Conservation (phyloP, 2,329 filamentous ascomycete species). For the Fusarium xylarioides region DNA sequence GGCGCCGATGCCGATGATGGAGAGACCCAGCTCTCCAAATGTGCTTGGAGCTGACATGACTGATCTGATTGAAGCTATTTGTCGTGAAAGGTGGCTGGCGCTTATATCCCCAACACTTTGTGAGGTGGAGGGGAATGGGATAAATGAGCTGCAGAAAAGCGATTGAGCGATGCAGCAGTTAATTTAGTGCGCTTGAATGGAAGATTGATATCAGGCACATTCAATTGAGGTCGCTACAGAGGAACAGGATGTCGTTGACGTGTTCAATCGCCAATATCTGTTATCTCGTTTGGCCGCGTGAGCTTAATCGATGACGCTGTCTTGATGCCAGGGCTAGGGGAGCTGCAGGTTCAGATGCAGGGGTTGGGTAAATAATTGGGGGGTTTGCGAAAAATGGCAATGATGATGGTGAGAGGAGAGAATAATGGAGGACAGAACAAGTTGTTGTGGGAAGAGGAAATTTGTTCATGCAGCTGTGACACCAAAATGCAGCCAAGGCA, state of each 20-base stretch:
- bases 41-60: constrained; percentile 54
- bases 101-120: constrained; percentile 31
- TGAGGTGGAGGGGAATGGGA: constrained; percentile 8
- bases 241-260: constrained; percentile 20
- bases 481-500: not conserved
- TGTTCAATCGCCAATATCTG: constrained; percentile 7
- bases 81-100: not conserved
- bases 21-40: constrained; percentile 65
- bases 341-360: constrained; percentile 25
- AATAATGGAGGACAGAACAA: not conserved
- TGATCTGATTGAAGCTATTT: constrained; percentile 11
- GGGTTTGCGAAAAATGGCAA: not conserved
- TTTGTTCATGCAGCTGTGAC: constrained; percentile 13
- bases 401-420: not conserved
- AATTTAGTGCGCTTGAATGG: not conserved
- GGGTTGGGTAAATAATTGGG: constrained; percentile 16
- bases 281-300: constrained; percentile 11
- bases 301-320: constrained; percentile 38
- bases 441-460: not conserved
- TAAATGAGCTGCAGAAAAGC: not conserved
- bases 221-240: constrained; percentile 13
- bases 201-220: not conserved
- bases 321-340: constrained; percentile 19
- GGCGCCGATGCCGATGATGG: constrained; percentile 66
- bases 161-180: not conserved